These are phyloP conservation scores for Paramecium caudatum DNA, from an alignment of 73 alveolate species.

Conservation along the genomic window DNA sequence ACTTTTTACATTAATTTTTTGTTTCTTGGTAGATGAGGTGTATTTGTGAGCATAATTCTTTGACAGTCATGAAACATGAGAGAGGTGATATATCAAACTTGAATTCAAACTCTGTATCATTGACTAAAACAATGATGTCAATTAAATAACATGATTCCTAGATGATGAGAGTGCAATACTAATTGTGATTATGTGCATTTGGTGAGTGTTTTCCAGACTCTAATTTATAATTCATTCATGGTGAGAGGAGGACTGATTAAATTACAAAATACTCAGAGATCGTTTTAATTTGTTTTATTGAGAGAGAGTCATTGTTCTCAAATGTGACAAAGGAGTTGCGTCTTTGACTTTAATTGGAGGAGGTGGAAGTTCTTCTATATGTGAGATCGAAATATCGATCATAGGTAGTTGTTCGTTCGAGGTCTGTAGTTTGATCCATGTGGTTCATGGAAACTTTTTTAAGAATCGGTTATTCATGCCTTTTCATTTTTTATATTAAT, in stretches of 20 bases:
- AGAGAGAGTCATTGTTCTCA: constrained; percentile 7
- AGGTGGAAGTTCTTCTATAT: neutral
- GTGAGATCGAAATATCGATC: neutral
- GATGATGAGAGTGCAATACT: neutral
- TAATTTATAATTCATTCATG: constrained; percentile 26
- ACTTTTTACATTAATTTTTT: constrained; percentile 34
- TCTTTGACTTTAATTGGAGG: constrained; percentile 36
- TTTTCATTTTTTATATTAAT: neutral
- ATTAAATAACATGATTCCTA: constrained; percentile 37
- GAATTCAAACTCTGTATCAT: constrained; percentile 54
- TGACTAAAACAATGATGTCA: constrained; percentile 5
- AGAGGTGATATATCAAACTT: constrained; percentile 33
- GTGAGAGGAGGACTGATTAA: constrained; percentile 7
- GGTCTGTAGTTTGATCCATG: constrained; percentile 7
- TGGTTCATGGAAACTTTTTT: constrained; percentile 26
- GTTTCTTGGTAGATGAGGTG: neutral
- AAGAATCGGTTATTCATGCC: neutral
- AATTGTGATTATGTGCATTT: neutral
- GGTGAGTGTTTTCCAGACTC: constrained; percentile 14
- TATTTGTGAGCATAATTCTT: neutral
- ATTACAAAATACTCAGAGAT: constrained; percentile 1
- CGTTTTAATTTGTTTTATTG: neutral
- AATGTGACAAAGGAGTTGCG: constrained; percentile 27
- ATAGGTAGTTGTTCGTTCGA: constrained; percentile 26
- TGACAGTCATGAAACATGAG: constrained; percentile 15